A percentile compares a stretch with the other conserved stretches of the same genome.
These are phyloP conservation scores for Kazachstania kunashirensis DNA, from an alignment of 805 yeast species.

Conservation along the genomic window DNA sequence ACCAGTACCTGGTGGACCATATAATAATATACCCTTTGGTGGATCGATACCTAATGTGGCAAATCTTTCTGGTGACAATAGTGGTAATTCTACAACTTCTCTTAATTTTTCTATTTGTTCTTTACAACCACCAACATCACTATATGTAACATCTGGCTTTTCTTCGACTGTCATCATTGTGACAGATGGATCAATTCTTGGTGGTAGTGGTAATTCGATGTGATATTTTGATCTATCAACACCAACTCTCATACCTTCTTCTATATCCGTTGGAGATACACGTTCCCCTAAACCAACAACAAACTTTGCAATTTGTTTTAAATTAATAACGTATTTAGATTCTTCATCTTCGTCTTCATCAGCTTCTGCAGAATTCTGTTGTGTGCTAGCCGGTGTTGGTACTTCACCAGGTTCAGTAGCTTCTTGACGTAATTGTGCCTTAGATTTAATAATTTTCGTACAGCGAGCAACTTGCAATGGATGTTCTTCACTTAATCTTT, in stretches of 20 bases:
- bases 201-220: constrained; percentile 94
- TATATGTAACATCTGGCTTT: constrained; percentile 96
- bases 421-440: constrained; percentile 16
- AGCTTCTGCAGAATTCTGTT: constrained; percentile 11
- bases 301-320: constrained; percentile 96
- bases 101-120: constrained; percentile 94
- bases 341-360: constrained; percentile 65
- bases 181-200: constrained; percentile 93
- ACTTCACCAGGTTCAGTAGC: constrained; percentile 15
- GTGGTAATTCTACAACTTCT: constrained; percentile 91
- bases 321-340: constrained; percentile 87
- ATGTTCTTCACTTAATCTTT: constrained; percentile 85
- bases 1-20: constrained; percentile 99
- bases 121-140: constrained; percentile 97
- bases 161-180: constrained; percentile 99
- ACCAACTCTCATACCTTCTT: constrained; percentile 99
- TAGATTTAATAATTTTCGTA: constrained; percentile 83
- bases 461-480: constrained; percentile 98
- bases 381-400: constrained; percentile 5
- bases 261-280: constrained; percentile 96
- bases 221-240: constrained; percentile 96
- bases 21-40: constrained; percentile 91
- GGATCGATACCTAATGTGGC: constrained; percentile 97
- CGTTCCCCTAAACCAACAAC: constrained; percentile 95
- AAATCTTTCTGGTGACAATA: constrained; percentile 91